A percentile compares a stretch with the other conserved stretches of the same genome.
Conservation (phyloP, 2,329 filamentous ascomycete genomes). For the Chrysoporthe puriensis region DNA sequence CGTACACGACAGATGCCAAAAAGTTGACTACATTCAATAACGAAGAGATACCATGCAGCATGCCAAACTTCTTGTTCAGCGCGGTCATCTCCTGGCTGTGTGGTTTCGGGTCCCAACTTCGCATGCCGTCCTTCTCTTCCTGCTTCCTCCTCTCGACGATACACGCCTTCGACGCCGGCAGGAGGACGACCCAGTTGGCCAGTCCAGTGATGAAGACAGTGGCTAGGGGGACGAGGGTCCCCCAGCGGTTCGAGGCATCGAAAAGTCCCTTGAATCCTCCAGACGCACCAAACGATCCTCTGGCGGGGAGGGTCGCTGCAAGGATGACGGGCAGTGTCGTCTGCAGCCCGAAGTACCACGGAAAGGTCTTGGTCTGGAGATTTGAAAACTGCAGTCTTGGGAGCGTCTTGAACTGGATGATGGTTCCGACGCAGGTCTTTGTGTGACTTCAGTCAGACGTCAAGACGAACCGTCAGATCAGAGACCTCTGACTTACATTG, state of each 20-base stretch:
- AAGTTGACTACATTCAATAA: conserved; percentile 76
- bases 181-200: conserved; percentile 70
- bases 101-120: conserved; percentile 75
- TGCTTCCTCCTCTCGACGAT: conserved; percentile 80
- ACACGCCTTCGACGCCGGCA: conserved; percentile 73
- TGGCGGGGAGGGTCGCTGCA: conserved; percentile 78
- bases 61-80: conserved; percentile 78
- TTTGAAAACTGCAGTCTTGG: conserved; percentile 79
- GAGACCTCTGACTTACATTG: conserved; percentile 16
- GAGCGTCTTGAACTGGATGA: conserved; percentile 76
- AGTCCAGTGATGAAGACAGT: conserved; percentile 73
- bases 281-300: conserved; percentile 48
- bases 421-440: conserved; percentile 74
- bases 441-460: conserved; percentile 23
- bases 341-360: conserved; percentile 87
- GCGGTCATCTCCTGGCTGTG: conserved; percentile 83
- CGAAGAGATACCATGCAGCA: conserved; percentile 80
- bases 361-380: conserved; percentile 81
- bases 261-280: conserved; percentile 60
- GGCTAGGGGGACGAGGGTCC: conserved; percentile 69
- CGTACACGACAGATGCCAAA: conserved; percentile 74
- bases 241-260: conserved; percentile 62
- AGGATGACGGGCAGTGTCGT: conserved; percentile 73
- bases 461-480: background rate
- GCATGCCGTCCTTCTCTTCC: conserved; percentile 89